These are phyloP conservation scores for Juglanconis oblonga DNA, from an alignment of 2,329 filamentous ascomycete species.

Conservation along the genomic window DNA sequence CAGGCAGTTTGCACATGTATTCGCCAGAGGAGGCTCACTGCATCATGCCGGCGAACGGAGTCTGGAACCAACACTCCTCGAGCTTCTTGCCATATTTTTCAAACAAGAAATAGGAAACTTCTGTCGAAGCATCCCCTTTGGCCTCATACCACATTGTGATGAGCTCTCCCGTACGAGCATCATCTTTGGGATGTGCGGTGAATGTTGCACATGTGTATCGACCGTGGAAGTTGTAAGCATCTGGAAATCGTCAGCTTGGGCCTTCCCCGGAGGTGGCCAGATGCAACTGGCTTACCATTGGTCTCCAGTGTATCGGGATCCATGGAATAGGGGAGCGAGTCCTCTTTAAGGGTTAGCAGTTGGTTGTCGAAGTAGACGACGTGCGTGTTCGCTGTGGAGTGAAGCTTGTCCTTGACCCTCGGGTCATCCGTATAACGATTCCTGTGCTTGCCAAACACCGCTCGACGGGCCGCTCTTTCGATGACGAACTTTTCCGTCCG, in stretches of 20 bases:
- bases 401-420: conserved; percentile 39
- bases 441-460: conserved; percentile 7
- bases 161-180: conserved; percentile 49
- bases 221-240: conserved; percentile 46
- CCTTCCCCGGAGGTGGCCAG: not conserved
- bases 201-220: conserved; percentile 45
- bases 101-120: conserved; percentile 31
- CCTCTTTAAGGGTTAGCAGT: conserved; percentile 54
- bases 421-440: conserved; percentile 13
- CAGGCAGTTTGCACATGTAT: not conserved
- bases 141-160: conserved; percentile 50
- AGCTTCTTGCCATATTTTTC: conserved; percentile 6
- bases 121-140: conserved; percentile 36
- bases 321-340: conserved; percentile 48
- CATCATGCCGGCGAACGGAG: conserved; percentile 10
- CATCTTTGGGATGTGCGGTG: conserved; percentile 51
- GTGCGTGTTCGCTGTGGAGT: conserved; percentile 58
- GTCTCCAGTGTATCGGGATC: conserved; percentile 48
- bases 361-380: conserved; percentile 54
- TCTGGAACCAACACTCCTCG: conserved; percentile 12
- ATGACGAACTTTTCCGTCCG: conserved; percentile 9
- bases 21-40: not conserved
- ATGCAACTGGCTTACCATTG: conserved; percentile 30
- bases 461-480: not conserved
- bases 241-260: not conserved